Evolutionary conservation across 352 stramenopile genomes (phyloP).

Genomic region (Paralagenidium karlingii): DNA sequence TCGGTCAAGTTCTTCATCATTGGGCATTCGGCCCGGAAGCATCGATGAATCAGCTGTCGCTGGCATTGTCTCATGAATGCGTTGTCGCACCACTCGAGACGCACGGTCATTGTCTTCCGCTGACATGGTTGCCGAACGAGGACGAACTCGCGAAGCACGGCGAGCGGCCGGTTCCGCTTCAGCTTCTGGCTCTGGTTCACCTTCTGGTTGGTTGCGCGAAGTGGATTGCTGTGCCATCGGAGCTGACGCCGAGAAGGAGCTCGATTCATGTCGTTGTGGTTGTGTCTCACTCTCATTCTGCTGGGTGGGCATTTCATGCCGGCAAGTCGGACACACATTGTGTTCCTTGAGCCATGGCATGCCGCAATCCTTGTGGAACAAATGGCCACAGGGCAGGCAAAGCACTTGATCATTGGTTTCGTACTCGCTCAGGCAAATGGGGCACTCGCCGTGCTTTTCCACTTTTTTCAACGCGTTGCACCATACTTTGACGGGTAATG

Average conservation of each 20-base stretch:
- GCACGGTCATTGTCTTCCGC: too few species aligned
- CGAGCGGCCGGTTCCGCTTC: not conserved
- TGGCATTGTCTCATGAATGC: too few species aligned
- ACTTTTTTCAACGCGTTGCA: conserved; percentile 16
- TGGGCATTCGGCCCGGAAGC: conserved; percentile 6
- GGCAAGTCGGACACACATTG: conserved; percentile 70
- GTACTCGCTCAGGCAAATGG: conserved; percentile 68
- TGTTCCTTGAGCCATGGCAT: conserved; percentile 65
- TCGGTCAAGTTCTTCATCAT: conserved; percentile 5
- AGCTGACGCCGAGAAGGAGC: conserved; percentile 2
- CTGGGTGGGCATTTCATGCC: conserved; percentile 40
- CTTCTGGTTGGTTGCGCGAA: conserved; percentile 4
- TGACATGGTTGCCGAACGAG: conserved; percentile 12
- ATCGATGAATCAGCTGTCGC: conserved; percentile 9
- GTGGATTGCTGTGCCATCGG: not conserved
- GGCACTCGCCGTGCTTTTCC: conserved; percentile 47
- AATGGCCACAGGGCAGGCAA: conserved; percentile 56
- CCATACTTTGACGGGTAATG: conserved; percentile 51
- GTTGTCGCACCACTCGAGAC: conserved; percentile 49
- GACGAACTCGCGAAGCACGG: too few species aligned
- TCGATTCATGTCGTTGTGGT: conserved; percentile 2
- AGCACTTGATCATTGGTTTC: conserved; percentile 48
- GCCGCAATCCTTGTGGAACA: conserved; percentile 67
- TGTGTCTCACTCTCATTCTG: conserved; percentile 9
- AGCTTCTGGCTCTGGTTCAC: conserved; percentile 13